Evolutionary conservation across 2,329 filamentous ascomycete species (phyloP).

Genomic region (Fusarium pseudonygamai): DNA sequence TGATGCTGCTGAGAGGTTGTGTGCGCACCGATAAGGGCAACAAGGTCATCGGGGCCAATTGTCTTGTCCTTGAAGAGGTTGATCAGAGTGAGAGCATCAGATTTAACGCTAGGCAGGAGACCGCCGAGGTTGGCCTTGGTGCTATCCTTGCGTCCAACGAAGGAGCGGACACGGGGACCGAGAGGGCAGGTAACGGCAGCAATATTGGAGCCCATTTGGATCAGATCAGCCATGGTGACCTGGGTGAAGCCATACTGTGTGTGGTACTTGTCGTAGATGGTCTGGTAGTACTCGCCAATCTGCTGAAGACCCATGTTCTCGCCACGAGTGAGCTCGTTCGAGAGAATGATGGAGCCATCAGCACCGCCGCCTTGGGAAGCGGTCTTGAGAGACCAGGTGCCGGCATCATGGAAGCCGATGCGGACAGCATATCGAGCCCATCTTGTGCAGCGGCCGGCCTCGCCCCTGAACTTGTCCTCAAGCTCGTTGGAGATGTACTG

Average conservation of each 20-base stretch:
- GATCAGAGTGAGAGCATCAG: conserved; percentile 59
- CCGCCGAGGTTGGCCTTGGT: conserved; percentile 50
- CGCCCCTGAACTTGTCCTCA: conserved; percentile 48
- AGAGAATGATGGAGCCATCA: conserved; percentile 57
- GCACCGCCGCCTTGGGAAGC: conserved; percentile 53
- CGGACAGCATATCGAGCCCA: conserved; percentile 57
- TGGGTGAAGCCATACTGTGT: conserved; percentile 44
- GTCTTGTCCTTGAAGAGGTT: conserved; percentile 63
- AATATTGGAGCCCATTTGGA: conserved; percentile 62
- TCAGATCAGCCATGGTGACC: conserved; percentile 64
- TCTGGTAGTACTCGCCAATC: conserved; percentile 52
- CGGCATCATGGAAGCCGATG: conserved; percentile 60
- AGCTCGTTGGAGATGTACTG: conserved; percentile 55
- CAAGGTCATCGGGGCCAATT: conserved; percentile 59
- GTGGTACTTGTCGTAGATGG: conserved; percentile 54
- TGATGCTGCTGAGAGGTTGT: conserved; percentile 60
- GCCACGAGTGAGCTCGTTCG: conserved; percentile 48
- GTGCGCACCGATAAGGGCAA: conserved; percentile 65
- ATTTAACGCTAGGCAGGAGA: conserved; percentile 55
- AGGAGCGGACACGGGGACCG: conserved; percentile 59
- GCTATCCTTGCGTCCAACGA: conserved; percentile 61
- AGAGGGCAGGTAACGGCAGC: conserved; percentile 58
- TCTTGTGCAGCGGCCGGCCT: conserved; percentile 53
- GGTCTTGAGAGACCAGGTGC: conserved; percentile 52
- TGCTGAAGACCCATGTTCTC: conserved; percentile 60